Evolutionary conservation across 345 rosid genomes (phyloP).

Genomic region (Laguncularia racemosa): DNA sequence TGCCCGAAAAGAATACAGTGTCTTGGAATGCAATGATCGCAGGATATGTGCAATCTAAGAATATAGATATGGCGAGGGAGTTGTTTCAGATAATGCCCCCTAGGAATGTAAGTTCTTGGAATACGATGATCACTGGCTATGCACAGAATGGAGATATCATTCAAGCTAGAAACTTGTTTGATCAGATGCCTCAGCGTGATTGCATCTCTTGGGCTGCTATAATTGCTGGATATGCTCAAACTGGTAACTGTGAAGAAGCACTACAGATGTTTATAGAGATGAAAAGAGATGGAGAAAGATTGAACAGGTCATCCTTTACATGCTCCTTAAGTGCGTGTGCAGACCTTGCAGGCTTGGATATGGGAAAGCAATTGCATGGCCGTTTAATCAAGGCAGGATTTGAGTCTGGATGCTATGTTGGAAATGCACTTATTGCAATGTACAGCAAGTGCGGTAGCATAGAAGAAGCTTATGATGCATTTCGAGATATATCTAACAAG

Average conservation of each 20-base stretch:
- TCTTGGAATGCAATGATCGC: constrained; percentile 22
- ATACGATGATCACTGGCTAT: constrained; percentile 27
- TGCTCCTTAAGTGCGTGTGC: constrained; percentile 26
- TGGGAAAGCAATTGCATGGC: constrained; percentile 26
- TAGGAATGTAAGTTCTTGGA: constrained; percentile 26
- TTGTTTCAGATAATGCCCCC: constrained; percentile 24
- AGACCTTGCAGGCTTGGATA: constrained; percentile 15
- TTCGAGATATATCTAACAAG: constrained; percentile 13
- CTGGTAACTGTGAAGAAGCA: constrained; percentile 23
- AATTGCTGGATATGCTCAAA: constrained; percentile 28
- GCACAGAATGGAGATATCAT: constrained; percentile 19
- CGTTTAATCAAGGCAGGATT: constrained; percentile 20
- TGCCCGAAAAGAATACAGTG: constrained; percentile 19
- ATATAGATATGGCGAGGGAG: constrained; percentile 11
- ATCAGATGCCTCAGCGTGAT: constrained; percentile 22
- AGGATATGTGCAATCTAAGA: constrained; percentile 12
- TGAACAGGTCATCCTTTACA: constrained; percentile 11
- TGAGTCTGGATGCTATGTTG: constrained; percentile 19
- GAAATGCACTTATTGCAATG: constrained; percentile 28
- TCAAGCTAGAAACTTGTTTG: constrained; percentile 20
- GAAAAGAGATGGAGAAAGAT: constrained; percentile 12
- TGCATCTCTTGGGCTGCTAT: constrained; percentile 27
- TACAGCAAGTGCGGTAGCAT: constrained; percentile 25
- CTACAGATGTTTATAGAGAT: constrained; percentile 15
- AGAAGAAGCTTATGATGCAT: constrained; percentile 25